These are phyloP conservation scores for Aspergillus saccharolyticus DNA, from an alignment of 495 filamentous ascomycete species.

Conservation along the genomic window DNA sequence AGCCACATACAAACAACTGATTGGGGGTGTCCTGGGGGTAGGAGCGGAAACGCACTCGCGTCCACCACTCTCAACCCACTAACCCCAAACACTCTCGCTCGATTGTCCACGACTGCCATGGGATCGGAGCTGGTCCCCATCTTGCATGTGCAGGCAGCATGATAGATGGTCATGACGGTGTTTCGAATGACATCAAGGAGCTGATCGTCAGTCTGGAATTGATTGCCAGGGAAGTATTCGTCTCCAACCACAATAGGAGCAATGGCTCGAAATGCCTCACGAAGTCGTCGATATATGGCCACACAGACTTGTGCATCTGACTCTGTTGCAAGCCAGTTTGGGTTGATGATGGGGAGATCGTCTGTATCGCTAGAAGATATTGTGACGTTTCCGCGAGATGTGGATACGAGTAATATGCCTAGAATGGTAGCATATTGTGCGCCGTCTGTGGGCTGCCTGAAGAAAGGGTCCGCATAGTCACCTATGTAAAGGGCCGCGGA, in stretches of 20 bases:
- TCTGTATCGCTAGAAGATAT: constrained; percentile 37
- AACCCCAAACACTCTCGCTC: constrained; percentile 48
- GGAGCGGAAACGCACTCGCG: constrained; percentile 51
- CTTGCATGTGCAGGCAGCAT: constrained; percentile 48
- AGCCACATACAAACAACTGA: constrained; percentile 42
- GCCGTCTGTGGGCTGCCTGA: constrained; percentile 31
- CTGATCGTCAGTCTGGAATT: constrained; percentile 44
- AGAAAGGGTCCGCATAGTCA: constrained; percentile 39
- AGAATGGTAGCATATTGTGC: constrained; percentile 45
- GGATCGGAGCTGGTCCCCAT: constrained; percentile 44
- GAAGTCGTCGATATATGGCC: constrained; percentile 46
- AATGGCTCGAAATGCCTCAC: constrained; percentile 36
- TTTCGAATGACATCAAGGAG: constrained; percentile 43
- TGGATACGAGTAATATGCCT: constrained; percentile 37
- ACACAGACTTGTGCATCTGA: constrained; percentile 51
- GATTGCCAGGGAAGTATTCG: constrained; percentile 48
- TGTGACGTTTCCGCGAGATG: constrained; percentile 51
- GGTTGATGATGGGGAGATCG: constrained; percentile 51
- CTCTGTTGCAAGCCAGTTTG: constrained; percentile 49
- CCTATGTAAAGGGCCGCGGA: constrained; percentile 33
- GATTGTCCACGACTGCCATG: constrained; percentile 52
- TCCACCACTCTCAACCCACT: constrained; percentile 54
- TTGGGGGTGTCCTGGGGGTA: constrained; percentile 54
- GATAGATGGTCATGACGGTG: constrained; percentile 44
- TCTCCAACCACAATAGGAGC: constrained; percentile 34